Base-by-base conservation (phyloP, 2,329 filamentous ascomycete species). In the Gnomoniopsis smithogilvyi region DNA sequence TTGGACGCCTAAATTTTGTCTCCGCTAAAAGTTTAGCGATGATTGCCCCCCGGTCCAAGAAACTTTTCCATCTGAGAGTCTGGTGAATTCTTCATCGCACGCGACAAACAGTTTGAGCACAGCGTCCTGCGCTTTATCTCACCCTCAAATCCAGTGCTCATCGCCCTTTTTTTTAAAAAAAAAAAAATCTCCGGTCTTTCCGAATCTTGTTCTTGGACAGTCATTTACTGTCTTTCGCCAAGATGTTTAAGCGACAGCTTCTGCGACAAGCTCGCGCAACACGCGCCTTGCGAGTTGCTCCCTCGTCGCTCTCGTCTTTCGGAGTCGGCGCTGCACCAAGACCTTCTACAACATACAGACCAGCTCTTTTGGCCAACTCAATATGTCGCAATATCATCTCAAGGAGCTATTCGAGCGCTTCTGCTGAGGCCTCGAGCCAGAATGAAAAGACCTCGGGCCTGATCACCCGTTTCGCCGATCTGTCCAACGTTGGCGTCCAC, bases 401-500 rank as follows among this genome's bases (percentile, higher is more conserved):
- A 17, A 56, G 61, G n/a, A 41, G 46, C 49, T 63, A 61, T 19
- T 63, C 61, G 8, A 63, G 64, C 46, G 67, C 68, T 14, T 57
- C 65, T 11, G 34, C 62, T 3, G 62, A 65, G 43, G 62, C 54
- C 8, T 47, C 60, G 43, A 52, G 49, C 30, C 30, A 43, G 12
- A 47, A 51, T 10, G 56, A 43, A 6, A 58, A 53, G 24, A 26
- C 67, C 11, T 56, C 65, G 2, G 70, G 65, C 15, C 67, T 69
- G 14, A 51, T 73, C 56, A 71, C 73, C 24, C 67, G 70, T 6
- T 86, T 86, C 64, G 64, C 63, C 12, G 78, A 83, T 2, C 73
- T 86, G 12, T 45, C 63, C 3, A 59, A 67, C 1, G 64, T 80
- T 19, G 80, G 79, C 34, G 82, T 96, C 46, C 80, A 93, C 68